These are phyloP conservation scores for Castanea sativa DNA, from an alignment of 306 rosid species.

Conservation along the genomic window DNA sequence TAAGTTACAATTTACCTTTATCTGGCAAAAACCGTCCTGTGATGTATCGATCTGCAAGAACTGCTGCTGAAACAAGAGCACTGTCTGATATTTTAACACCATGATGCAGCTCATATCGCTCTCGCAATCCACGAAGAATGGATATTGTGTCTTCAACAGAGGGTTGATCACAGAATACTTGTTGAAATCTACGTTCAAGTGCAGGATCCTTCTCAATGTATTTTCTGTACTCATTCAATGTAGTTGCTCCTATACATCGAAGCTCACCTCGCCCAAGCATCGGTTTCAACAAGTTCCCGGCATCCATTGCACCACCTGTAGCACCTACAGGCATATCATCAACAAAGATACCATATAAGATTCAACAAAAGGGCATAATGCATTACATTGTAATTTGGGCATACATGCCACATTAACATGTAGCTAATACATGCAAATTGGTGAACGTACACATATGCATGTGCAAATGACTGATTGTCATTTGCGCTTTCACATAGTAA, in stretches of 20 bases:
- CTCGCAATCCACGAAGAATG: constrained; percentile 96
- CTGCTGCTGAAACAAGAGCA: constrained; percentile 94
- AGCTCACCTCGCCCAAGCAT: constrained; percentile 99
- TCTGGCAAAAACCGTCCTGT: constrained; percentile 94
- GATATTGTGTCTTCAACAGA: constrained; percentile 90
- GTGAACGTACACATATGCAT: neutral
- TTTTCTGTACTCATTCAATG: constrained; percentile 86
- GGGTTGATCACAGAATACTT: constrained; percentile 90
- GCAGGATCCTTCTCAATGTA: constrained; percentile 98
- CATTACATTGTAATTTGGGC: neutral
- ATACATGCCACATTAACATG: neutral
- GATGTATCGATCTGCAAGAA: constrained; percentile 88
- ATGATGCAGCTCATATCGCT: constrained; percentile 96
- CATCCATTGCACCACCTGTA: constrained; percentile 99
- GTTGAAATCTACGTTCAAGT: constrained; percentile 95
- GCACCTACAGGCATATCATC: constrained; percentile 64
- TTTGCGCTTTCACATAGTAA: neutral
- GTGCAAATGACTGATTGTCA: neutral
- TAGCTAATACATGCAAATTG: neutral
- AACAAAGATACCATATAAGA: constrained; percentile 19
- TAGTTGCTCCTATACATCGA: constrained; percentile 95
- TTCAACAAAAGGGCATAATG: neutral
- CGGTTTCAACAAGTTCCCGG: constrained; percentile 94
- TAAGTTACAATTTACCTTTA: constrained; percentile 54
- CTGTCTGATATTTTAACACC: constrained; percentile 97